These are phyloP conservation scores for Lactifluus subvellereus DNA, from an alignment of 768 basidiomycete species.

Conservation along the genomic window DNA sequence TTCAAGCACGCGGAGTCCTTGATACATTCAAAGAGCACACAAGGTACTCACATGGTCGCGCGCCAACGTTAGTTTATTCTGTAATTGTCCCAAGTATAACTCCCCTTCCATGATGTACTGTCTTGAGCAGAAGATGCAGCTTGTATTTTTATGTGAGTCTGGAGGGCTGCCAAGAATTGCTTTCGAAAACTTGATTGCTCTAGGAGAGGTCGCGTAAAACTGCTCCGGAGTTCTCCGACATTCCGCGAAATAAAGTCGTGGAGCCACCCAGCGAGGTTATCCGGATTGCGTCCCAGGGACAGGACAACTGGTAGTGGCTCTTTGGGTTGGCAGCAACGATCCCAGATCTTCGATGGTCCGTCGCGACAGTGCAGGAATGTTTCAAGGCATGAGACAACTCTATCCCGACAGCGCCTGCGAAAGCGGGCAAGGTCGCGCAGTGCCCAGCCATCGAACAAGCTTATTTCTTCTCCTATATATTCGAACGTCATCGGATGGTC, in stretches of 20 bases:
- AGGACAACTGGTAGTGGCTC: not conserved
- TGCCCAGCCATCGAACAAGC: constrained; percentile 2
- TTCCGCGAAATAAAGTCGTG: not conserved
- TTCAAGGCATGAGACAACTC: constrained; percentile 1
- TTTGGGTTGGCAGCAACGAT: not conserved
- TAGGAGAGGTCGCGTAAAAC: not conserved
- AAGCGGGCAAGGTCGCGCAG: constrained; percentile 3
- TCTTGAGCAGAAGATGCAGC: not conserved
- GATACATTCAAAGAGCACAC: not conserved
- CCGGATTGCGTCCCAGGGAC: not conserved
- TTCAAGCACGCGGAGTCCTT: not conserved
- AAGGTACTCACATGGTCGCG: not conserved
- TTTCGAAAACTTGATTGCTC: not conserved
- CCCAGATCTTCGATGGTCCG: constrained; percentile 5
- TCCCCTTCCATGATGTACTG: constrained; percentile 1
- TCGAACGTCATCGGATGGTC: constrained; percentile 8
- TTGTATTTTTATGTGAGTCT: not conserved
- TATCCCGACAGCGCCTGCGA: constrained; percentile 8
- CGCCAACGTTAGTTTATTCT: constrained; percentile 3
- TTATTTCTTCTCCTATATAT: not conserved
- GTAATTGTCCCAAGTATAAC: not conserved
- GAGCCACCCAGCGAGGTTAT: not conserved
- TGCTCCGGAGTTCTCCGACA: not conserved
- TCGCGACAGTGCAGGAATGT: not conserved
- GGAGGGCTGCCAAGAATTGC: constrained; percentile 7